phyloP scores from a whole-genome alignment of 108 stramenopile species.

The Pseudonitzschia multiseries region DNA sequence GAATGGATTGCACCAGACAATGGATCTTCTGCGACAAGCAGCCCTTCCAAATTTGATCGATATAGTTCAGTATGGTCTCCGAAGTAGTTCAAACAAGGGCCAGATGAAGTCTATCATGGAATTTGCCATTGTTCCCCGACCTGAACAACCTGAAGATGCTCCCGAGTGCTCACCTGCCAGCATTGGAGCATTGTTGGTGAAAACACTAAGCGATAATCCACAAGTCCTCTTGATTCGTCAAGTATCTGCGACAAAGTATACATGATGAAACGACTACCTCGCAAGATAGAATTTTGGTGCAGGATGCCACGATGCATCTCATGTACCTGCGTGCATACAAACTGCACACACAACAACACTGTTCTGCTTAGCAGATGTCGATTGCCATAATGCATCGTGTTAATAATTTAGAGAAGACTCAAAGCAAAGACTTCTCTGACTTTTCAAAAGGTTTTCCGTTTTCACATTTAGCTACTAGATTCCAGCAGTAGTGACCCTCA shows the following conservation, averaged over 20 bases:
- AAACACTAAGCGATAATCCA: conserved; percentile 10
- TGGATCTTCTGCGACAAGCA: conserved; percentile 57
- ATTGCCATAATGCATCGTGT: too few relatives aligned
- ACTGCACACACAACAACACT: too few relatives aligned
- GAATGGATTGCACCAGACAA: conserved; percentile 60
- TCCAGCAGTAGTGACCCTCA: too few relatives aligned
- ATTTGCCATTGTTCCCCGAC: conserved; percentile 43
- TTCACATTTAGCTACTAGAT: too few relatives aligned
- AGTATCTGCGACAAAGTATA: conserved; percentile 32
- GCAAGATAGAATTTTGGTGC: too few relatives aligned
- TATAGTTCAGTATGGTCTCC: conserved; percentile 79
- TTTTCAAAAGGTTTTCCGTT: too few relatives aligned
- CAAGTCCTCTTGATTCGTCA: conserved; percentile 35
- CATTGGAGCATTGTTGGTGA: conserved; percentile 22
- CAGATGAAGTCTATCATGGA: conserved; percentile 40
- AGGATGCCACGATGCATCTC: too few relatives aligned
- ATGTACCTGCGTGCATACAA: too few relatives aligned
- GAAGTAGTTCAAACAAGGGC: conserved; percentile 38
- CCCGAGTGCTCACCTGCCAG: conserved; percentile 10
- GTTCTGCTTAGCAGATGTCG: too few relatives aligned
- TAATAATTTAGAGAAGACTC: too few relatives aligned
- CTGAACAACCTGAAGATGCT: conserved; percentile 10
- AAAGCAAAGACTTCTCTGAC: too few relatives aligned
- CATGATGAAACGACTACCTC: not conserved
- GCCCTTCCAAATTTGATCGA: conserved; percentile 37